A percentile compares a stretch with the other conserved stretches of the same genome.
Conservation (phyloP, 306 rosid genomes). For the Rubus parviflorus region DNA sequence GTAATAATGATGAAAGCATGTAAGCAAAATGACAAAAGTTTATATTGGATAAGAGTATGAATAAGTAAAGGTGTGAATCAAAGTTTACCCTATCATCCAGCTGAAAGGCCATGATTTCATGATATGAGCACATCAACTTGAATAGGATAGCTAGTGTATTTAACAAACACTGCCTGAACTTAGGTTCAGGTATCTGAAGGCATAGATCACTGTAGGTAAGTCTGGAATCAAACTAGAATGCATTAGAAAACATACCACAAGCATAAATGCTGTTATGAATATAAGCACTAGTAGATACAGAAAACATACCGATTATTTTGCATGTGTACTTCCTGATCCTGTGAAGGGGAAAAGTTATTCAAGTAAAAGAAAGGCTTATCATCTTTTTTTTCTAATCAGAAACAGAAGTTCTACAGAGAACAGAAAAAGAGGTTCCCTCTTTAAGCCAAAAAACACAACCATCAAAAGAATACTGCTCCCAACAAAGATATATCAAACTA, state of each 20-base stretch:
- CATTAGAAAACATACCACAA: slow-evolving; percentile 33
- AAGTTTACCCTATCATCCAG: slow-evolving; percentile 64
- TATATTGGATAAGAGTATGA: slow-evolving; percentile 2
- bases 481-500: background rate
- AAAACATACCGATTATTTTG: slow-evolving; percentile 79
- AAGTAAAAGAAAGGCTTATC: slow-evolving; percentile 22
- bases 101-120: slow-evolving; percentile 88
- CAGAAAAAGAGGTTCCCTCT: background rate
- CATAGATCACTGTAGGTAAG: slow-evolving; percentile 97
- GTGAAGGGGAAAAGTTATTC: slow-evolving; percentile 38
- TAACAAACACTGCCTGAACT: slow-evolving; percentile 84
- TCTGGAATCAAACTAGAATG: slow-evolving; percentile 51
- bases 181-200: slow-evolving; percentile 83
- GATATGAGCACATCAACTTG: slow-evolving; percentile 83
- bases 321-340: slow-evolving; percentile 66
- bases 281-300: slow-evolving; percentile 24
- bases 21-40: background rate
- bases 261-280: slow-evolving; percentile 13
- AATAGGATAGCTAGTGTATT: slow-evolving; percentile 77
- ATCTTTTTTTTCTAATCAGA: background rate
- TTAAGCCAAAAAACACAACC: background rate
- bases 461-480: background rate
- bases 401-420: background rate
- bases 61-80: slow-evolving; percentile 19
- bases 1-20: background rate